A percentile compares a stretch with the other conserved stretches of the same genome.
These are phyloP conservation scores for Evernia prunastri DNA, from an alignment of 495 filamentous ascomycete species.

Conservation along the genomic window DNA sequence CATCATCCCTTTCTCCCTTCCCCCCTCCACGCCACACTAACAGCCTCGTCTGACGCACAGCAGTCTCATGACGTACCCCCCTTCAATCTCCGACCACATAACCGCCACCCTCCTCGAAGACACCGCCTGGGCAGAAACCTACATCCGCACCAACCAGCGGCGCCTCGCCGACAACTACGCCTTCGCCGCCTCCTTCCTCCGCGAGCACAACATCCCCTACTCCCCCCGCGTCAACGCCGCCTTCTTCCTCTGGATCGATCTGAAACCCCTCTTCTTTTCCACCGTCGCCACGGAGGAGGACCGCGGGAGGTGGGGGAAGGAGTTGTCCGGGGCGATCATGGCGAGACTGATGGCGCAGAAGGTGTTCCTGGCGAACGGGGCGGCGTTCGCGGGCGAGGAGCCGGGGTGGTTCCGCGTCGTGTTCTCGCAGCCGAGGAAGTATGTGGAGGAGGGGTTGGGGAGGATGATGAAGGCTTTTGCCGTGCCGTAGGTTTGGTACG, in stretches of 20 bases:
- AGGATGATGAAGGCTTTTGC: conserved; percentile 26
- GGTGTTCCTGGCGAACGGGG: conserved; percentile 41
- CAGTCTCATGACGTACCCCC: not conserved
- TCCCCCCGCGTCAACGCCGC: conserved; percentile 42
- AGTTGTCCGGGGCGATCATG: conserved; percentile 27
- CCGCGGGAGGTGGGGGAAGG: conserved; percentile 27
- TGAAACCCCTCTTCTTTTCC: conserved; percentile 33
- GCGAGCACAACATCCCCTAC: conserved; percentile 20
- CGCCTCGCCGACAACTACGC: not conserved
- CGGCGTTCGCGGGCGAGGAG: conserved; percentile 39
- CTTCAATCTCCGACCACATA: conserved; percentile 2
- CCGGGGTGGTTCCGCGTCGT: conserved; percentile 50
- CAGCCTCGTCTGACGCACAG: not conserved
- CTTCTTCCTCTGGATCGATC: conserved; percentile 56
- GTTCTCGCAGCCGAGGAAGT: conserved; percentile 37
- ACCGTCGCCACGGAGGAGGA: conserved; percentile 25
- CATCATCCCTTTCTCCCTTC: not conserved
- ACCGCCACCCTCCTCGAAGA: not conserved
- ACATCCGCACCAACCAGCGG: conserved; percentile 3
- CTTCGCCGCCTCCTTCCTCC: not conserved
- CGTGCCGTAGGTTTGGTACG: too few species aligned
- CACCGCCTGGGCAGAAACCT: not conserved
- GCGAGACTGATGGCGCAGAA: conserved; percentile 35
- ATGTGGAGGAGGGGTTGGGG: conserved; percentile 39
- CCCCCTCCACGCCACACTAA: not conserved